Percentiles rank a stretch among this genome's conserved stretches.
Evolutionary conservation across 192 early-diverging fungal species (phyloP).

Genomic region (Phycomyces nitens): DNA sequence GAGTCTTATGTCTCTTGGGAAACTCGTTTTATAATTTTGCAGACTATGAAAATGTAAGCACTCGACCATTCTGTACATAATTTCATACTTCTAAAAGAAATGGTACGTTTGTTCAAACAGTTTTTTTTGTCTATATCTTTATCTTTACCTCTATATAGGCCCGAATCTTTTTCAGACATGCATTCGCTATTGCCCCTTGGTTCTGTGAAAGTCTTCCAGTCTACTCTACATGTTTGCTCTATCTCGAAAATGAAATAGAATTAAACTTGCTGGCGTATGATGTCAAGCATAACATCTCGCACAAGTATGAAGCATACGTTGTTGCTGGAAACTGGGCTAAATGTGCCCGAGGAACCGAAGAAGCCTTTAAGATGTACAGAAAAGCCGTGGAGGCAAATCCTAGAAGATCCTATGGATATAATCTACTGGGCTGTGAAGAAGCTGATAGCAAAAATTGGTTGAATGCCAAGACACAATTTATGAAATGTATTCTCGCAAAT

Average conservation of each 20-base stretch:
- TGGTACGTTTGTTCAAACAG: not conserved
- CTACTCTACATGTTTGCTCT: constrained; percentile 33
- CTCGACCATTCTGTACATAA: not conserved
- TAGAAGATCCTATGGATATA: constrained; percentile 21
- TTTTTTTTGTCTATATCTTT: not conserved
- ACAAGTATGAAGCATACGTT: constrained; percentile 30
- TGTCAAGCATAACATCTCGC: constrained; percentile 25
- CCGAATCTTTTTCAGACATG: constrained; percentile 18
- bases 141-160: constrained; percentile 8
- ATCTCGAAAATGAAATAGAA: constrained; percentile 25
- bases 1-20: constrained; percentile 24
- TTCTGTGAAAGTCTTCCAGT: constrained; percentile 28
- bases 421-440: constrained; percentile 31
- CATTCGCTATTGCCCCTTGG: constrained; percentile 30
- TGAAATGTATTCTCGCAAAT: constrained; percentile 23
- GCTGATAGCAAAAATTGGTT: constrained; percentile 25
- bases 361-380: constrained; percentile 29
- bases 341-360: constrained; percentile 5
- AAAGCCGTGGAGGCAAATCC: constrained; percentile 24
- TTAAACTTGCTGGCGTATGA: constrained; percentile 31
- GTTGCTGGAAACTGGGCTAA: constrained; percentile 35
- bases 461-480: constrained; percentile 26
- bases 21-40: constrained; percentile 30
- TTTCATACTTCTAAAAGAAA: not conserved
- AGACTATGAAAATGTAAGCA: constrained; percentile 23